phyloP scores from a whole-genome alignment of 2,329 filamentous ascomycete genomes.

The Saccharata proteae region DNA sequence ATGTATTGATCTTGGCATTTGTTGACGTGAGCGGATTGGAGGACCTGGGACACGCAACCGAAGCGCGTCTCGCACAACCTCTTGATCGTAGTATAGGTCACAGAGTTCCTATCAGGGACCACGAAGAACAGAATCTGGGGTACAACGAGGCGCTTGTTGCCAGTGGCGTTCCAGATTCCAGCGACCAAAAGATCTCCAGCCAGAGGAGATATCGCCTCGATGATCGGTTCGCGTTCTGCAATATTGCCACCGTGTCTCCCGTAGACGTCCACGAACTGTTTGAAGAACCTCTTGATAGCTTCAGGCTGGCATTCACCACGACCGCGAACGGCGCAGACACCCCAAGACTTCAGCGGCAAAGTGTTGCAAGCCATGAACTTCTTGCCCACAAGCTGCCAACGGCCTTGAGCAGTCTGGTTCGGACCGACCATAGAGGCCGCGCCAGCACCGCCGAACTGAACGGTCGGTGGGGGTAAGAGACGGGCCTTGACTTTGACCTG shows the following conservation, averaged over 20 bases:
- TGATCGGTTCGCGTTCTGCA: slow-evolving; percentile 12
- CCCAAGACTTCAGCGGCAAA: slow-evolving; percentile 58
- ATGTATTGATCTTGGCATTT: slow-evolving; percentile 71
- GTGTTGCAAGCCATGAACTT: slow-evolving; percentile 59
- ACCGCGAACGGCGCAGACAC: slow-evolving; percentile 51
- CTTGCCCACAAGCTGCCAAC: slow-evolving; percentile 79
- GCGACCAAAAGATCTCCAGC: slow-evolving; percentile 40
- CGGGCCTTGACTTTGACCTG: slow-evolving; percentile 57
- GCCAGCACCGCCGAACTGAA: slow-evolving; percentile 47
- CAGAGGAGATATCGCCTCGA: too few species aligned
- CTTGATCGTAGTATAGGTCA: slow-evolving; percentile 76
- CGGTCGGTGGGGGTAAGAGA: slow-evolving; percentile 56
- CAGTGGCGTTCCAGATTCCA: slow-evolving; percentile 43
- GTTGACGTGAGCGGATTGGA: slow-evolving; percentile 58
- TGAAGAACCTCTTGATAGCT: slow-evolving; percentile 41
- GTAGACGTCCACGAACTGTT: slow-evolving; percentile 51
- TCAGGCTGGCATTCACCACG: slow-evolving; percentile 32
- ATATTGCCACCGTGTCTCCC: slow-evolving; percentile 49
- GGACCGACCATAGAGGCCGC: slow-evolving; percentile 15
- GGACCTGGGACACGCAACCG: slow-evolving; percentile 70
- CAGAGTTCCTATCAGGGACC: slow-evolving; percentile 56
- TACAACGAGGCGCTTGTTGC: slow-evolving; percentile 39
- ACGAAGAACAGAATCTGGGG: slow-evolving; percentile 76
- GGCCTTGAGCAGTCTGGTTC: slow-evolving; percentile 45
- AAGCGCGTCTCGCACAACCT: slow-evolving; percentile 76